Percentiles rank a stretch among this genome's conserved stretches.
Conservation (phyloP, 306 rosid species). For the Cicer cuneatum region DNA sequence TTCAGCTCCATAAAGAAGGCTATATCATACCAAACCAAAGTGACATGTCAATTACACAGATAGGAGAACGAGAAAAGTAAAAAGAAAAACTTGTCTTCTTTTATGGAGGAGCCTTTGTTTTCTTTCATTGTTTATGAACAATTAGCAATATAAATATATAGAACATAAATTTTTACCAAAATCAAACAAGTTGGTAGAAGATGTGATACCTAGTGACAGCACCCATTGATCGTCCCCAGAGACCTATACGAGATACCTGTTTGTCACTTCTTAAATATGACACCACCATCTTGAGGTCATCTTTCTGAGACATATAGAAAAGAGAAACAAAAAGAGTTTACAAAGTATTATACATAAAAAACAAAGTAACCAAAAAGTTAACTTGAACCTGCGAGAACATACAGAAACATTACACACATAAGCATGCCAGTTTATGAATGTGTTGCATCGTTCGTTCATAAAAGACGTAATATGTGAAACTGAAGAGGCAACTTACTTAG, state of each 20-base stretch:
- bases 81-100: neutral
- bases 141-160: conserved; percentile 19
- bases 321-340: conserved; percentile 41
- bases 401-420: conserved; percentile 6
- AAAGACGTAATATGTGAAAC: conserved; percentile 38
- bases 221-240: conserved; percentile 99
- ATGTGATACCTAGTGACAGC: conserved; percentile 86
- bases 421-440: conserved; percentile 15
- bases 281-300: conserved; percentile 88
- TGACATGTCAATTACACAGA: conserved; percentile 26
- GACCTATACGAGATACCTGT: conserved; percentile 81
- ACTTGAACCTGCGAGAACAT: conserved; percentile 8
- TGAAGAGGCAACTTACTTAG: conserved; percentile 15
- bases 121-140: neutral
- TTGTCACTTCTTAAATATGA: conserved; percentile 82
- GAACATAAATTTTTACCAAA: conserved; percentile 24
- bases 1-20: conserved; percentile 99
- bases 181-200: conserved; percentile 37
- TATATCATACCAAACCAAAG: conserved; percentile 50
- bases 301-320: conserved; percentile 62
- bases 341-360: neutral
- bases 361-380: conserved; percentile 18
- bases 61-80: too few species aligned
- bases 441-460: conserved; percentile 21
- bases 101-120: conserved; percentile 11